Evolutionary conservation across 2,329 filamentous ascomycete genomes (phyloP), one percentile per base, ranked within the genome.

Genomic region (Ascochyta rabiei): DNA sequence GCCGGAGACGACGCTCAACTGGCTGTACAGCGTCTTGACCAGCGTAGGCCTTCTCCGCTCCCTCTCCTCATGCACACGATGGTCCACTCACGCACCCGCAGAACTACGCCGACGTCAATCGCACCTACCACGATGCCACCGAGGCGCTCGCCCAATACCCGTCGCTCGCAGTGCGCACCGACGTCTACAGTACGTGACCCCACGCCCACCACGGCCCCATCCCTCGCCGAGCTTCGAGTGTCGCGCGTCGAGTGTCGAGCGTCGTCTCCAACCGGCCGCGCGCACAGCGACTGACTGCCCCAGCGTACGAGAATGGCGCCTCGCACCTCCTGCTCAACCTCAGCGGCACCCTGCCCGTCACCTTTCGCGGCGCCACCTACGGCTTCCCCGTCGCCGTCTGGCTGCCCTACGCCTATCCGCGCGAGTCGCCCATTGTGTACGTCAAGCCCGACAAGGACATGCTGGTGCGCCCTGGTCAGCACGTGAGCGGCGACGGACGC

Each of bases 61-160:
- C n/a, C n/a, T n/a, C n/a, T 6, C 21, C 21, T 23, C 21, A 4
- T 23, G 21, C 21, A 23, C 21, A 23, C 34, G 21, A 30, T 6
- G 18, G 31, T 47, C 59, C 49, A 18, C 49, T 48, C 21, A 64
- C 6, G 12, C 3, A 2, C 5, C 2, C 2, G 2, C 47, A 98
- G 90, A 91, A 96, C 84, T 98, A 99, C 74, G 87, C 87, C 74
- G 91, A 98, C 79, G 89, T 96, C 55, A 96, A 93, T 72, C 89
- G 92, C 58, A 91, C 93, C 48, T 98, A 98, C 79, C 89, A 89
- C 73, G 93, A 98, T 77, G 88, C 96, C 65, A 93, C 90, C 60
- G 89, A 91, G 71, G 86, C 88, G 24, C 85, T 99, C 48, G 84
- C 89, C 28, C 85, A 89, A 64, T 91, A 92, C 71, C 86, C 91